These are phyloP conservation scores for Aquilaria yunnanensis DNA, from an alignment of 345 rosid species.

Conservation along the genomic window DNA sequence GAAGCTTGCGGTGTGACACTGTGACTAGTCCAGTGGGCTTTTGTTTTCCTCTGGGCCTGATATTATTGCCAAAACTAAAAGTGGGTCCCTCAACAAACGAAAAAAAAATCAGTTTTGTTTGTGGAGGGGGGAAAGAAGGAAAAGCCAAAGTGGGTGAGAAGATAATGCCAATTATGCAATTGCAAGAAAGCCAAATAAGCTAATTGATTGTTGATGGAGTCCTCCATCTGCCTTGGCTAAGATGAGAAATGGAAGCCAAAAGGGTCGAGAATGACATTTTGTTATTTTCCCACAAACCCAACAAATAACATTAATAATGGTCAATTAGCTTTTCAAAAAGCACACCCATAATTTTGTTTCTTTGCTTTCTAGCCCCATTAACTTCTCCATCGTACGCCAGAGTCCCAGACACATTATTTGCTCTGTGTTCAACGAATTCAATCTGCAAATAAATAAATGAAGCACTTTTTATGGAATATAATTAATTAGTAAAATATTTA, in stretches of 20 bases:
- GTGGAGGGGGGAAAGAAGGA: too few relatives aligned
- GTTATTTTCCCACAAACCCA: not conserved
- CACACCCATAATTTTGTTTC: constrained; percentile 11
- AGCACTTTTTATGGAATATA: too few relatives aligned
- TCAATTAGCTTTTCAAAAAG: constrained; percentile 12
- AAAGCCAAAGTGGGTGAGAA: not conserved
- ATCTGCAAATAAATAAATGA: too few relatives aligned
- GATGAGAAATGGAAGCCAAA: not conserved
- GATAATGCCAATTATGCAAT: constrained; percentile 11
- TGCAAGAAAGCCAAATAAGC: too few relatives aligned
- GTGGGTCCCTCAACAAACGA: not conserved
- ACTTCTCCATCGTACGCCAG: too few relatives aligned
- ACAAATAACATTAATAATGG: constrained; percentile 1
- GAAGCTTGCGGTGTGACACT: too few relatives aligned
- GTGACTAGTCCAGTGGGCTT: too few relatives aligned
- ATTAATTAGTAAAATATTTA: too few relatives aligned
- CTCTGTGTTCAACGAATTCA: too few relatives aligned
- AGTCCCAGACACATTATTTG: too few relatives aligned
- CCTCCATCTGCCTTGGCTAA: not conserved
- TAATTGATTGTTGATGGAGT: not conserved
- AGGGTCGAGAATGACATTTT: not conserved
- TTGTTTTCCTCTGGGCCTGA: too few relatives aligned
- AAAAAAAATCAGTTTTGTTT: not conserved
- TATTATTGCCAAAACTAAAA: too few relatives aligned
- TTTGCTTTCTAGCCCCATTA: not conserved